Evolutionary conservation across 192 early-diverging fungal species (phyloP).

Genomic region (Physocladia obscura): DNA sequence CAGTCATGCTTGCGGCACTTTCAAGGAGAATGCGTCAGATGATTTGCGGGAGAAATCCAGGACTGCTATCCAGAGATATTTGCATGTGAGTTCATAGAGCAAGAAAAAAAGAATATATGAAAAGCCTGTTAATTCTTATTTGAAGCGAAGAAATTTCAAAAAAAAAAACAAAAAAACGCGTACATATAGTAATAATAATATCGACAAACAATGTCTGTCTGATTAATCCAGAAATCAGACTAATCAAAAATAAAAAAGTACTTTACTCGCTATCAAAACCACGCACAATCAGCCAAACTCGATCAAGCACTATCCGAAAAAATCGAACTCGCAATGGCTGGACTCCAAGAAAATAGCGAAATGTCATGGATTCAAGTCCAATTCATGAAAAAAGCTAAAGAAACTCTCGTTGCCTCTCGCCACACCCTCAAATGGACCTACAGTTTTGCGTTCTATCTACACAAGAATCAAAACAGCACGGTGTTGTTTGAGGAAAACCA

Average conservation of each 20-base stretch:
- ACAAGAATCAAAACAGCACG: conserved; percentile 72
- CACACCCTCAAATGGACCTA: conserved; percentile 96
- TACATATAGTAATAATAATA: background rate
- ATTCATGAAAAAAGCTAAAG: conserved; percentile 89
- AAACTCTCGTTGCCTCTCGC: conserved; percentile 83
- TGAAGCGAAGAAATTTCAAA: no score
- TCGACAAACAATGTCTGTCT: conserved; percentile 7
- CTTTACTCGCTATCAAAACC: conserved; percentile 94
- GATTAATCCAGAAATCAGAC: no score
- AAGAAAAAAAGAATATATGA: no score
- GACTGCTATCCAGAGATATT: conserved; percentile 82
- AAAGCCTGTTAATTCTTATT: no score
- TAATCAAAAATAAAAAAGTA: conserved; percentile 58
- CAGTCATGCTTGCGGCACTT: conserved; percentile 96
- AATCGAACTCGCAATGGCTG: conserved; percentile 93
- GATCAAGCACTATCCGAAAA: conserved; percentile 76
- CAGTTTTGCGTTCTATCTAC: conserved; percentile 91
- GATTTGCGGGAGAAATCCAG: conserved; percentile 76
- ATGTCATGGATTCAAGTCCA: conserved; percentile 99
- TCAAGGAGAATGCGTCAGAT: conserved; percentile 81
- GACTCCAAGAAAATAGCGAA: conserved; percentile 83
- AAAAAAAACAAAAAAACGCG: no score
- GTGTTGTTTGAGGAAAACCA: conserved; percentile 97
- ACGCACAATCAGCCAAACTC: conserved; percentile 89
- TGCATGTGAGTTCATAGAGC: conserved; percentile 78